Evolutionary conservation across 345 rosid species (phyloP).

Genomic region (Fremontodendron californicum): DNA sequence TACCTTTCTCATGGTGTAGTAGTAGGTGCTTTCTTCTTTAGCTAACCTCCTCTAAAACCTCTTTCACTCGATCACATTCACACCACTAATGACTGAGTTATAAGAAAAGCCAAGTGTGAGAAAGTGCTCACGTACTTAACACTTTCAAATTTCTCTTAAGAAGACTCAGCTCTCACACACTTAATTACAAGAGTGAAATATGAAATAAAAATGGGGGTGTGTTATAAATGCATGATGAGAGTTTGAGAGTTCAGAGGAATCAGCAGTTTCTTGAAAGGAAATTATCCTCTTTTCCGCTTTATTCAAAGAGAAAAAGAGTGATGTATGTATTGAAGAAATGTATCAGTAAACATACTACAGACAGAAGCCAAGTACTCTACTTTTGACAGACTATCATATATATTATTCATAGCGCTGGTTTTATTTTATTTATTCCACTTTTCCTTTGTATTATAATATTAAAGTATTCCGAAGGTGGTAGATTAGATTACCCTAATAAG

Average conservation of each 20-base stretch:
- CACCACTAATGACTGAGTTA: too few species aligned
- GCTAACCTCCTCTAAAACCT: background rate
- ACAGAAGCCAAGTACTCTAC: background rate
- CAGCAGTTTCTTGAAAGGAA: constrained; percentile 32
- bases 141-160: too few species aligned
- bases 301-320: background rate
- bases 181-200: too few species aligned
- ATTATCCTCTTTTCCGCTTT: constrained; percentile 18
- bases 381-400: background rate
- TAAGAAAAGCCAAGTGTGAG: too few species aligned
- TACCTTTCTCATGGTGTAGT: constrained; percentile 21
- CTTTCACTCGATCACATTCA: background rate
- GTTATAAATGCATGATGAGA: background rate
- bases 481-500: too few species aligned
- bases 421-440: background rate
- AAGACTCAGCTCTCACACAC: too few species aligned
- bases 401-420: background rate
- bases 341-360: background rate
- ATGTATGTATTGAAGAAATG: background rate
- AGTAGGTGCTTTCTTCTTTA: background rate
- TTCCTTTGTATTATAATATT: background rate
- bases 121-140: too few species aligned
- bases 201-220: background rate
- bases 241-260: constrained; percentile 18
- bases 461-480: too few species aligned